phyloP scores from a whole-genome alignment of 2,329 filamentous ascomycete species.

The Neoarthrinium moseri region DNA sequence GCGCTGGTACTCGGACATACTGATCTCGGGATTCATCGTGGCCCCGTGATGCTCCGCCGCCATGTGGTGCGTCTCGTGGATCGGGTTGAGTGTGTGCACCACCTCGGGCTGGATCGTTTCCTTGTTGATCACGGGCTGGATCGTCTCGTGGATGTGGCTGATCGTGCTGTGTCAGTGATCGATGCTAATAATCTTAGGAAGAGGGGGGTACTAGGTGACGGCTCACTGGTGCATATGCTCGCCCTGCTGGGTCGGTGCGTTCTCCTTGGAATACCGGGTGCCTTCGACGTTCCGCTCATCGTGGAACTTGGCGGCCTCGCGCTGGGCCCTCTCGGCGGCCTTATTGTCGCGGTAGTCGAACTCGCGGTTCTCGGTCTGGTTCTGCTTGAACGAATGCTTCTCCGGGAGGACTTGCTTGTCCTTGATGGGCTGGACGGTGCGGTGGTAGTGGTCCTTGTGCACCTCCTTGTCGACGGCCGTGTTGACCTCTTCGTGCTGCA shows the following conservation, averaged over 20 bases:
- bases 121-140: background rate
- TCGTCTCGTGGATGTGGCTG: constrained; percentile 2
- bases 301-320: background rate
- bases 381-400: background rate
- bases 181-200: background rate
- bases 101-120: background rate
- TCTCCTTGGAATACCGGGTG: background rate
- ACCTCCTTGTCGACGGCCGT: constrained; percentile 1
- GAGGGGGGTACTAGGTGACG: no score
- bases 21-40: background rate
- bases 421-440: constrained; percentile 1
- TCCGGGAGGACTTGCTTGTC: background rate
- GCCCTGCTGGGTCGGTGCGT: background rate
- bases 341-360: background rate
- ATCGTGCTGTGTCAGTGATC: background rate
- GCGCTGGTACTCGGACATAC: background rate
- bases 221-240: background rate
- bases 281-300: background rate
- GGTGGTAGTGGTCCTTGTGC: constrained; percentile 4
- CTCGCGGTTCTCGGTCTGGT: background rate
- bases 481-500: background rate
- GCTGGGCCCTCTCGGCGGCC: background rate
- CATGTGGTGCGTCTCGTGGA: constrained; percentile 1
- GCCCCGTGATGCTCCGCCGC: background rate
- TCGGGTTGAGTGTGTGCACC: background rate